Evolutionary conservation across 2,329 filamentous ascomycete species (phyloP).

Genomic region (Tolypocladium ovalisporum): DNA sequence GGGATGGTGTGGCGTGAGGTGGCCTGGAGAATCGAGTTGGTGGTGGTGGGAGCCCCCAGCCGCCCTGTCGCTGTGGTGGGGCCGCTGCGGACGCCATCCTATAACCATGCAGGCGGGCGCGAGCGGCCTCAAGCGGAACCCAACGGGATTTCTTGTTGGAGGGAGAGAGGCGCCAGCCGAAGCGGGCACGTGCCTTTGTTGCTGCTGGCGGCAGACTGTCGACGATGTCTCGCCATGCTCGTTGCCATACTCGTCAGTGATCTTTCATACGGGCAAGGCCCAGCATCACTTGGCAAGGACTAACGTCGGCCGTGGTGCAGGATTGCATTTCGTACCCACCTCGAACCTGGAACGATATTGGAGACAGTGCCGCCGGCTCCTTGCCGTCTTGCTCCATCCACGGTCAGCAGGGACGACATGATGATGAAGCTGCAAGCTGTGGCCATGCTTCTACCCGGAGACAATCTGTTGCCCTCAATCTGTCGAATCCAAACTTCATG

Average conservation of each 20-base stretch:
- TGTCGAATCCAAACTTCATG: not conserved
- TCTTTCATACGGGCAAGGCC: not conserved
- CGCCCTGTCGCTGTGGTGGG: constrained; percentile 8
- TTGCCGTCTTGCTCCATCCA: not conserved
- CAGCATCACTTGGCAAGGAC: not conserved
- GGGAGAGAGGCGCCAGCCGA: not conserved
- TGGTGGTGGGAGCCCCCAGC: constrained; percentile 2
- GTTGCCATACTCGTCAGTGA: too few species aligned
- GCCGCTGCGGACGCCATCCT: constrained; percentile 8
- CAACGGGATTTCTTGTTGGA: not conserved
- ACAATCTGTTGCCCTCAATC: not conserved
- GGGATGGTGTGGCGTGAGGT: not conserved
- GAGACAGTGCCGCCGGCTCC: not conserved
- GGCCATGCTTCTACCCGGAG: not conserved
- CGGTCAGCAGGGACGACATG: not conserved
- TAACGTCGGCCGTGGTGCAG: not conserved
- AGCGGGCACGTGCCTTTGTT: not conserved
- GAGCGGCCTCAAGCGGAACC: not conserved
- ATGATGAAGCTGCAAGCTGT: not conserved
- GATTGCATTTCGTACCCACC: not conserved
- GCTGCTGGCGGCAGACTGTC: not conserved
- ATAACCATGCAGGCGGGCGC: constrained; percentile 3
- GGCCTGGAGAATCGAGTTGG: not conserved
- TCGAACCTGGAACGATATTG: not conserved
- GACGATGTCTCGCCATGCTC: not conserved